A percentile compares a stretch with the other conserved stretches of the same genome.
phyloP scores from a whole-genome alignment of 1,284 basidiomycete species.

The Sanguinoderma infundibulare region DNA sequence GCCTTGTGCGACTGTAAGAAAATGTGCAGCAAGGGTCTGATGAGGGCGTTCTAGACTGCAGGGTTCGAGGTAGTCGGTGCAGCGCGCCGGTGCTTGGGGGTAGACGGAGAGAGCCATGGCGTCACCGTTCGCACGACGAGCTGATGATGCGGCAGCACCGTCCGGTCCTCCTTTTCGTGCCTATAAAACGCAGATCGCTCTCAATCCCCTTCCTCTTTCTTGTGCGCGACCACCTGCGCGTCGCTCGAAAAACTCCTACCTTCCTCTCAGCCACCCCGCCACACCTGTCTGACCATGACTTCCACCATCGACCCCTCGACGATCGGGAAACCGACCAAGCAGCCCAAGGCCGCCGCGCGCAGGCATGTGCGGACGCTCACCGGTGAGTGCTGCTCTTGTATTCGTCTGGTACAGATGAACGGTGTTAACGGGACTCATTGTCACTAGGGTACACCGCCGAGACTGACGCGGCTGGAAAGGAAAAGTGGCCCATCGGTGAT shows the following conservation, averaged over 20 bases:
- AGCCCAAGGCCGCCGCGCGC: conserved; percentile 42
- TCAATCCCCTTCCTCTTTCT: neutral
- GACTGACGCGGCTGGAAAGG: conserved; percentile 72
- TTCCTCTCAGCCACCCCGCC: neutral
- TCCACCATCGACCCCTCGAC: conserved; percentile 64
- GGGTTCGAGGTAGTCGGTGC: neutral
- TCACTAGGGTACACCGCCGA: conserved; percentile 73
- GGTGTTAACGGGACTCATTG: neutral
- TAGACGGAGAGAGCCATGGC: conserved; percentile 3
- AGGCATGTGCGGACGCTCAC: conserved; percentile 78
- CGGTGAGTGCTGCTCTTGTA: conserved; percentile 43
- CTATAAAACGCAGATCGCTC: conserved; percentile 7
- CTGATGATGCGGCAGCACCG: neutral
- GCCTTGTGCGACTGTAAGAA: neutral
- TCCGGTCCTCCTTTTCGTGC: neutral
- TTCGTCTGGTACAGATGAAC: neutral
- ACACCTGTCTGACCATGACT: conserved; percentile 40
- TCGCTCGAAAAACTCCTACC: neutral
- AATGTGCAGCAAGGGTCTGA: neutral
- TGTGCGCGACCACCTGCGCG: conserved; percentile 1
- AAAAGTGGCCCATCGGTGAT: conserved; percentile 87
- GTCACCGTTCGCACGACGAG: conserved; percentile 13
- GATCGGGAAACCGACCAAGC: conserved; percentile 60
- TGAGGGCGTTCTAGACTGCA: conserved; percentile 1
- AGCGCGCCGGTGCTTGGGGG: neutral